Conservation (phyloP, 495 filamentous ascomycete species). For the Niebla homalea region DNA sequence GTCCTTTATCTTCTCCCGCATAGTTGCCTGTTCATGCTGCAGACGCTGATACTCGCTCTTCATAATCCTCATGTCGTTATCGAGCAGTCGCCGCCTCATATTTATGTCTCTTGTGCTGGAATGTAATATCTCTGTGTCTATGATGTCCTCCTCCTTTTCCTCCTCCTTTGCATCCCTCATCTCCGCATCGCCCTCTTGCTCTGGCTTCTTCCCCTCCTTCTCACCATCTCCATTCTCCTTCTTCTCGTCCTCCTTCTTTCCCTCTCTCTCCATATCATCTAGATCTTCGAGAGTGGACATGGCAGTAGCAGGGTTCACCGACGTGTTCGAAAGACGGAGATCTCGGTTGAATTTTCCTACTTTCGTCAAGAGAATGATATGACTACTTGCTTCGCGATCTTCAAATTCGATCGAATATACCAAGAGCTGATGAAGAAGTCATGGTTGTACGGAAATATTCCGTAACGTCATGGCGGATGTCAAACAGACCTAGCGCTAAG, state of each 20-base stretch:
- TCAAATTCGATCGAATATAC: too few relatives aligned
- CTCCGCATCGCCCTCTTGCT: constrained; percentile 61
- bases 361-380: too few relatives aligned
- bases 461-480: background rate
- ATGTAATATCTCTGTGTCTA: constrained; percentile 82
- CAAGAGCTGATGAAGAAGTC: too few relatives aligned
- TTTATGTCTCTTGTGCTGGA: constrained; percentile 88
- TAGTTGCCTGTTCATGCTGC: constrained; percentile 84
- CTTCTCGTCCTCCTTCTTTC: constrained; percentile 53
- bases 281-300: constrained; percentile 87
- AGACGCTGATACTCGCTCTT: constrained; percentile 91
- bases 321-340: too few relatives aligned
- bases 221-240: constrained; percentile 43
- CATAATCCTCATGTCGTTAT: constrained; percentile 97
- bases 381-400: too few relatives aligned
- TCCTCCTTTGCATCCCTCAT: constrained; percentile 72
- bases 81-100: constrained; percentile 70
- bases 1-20: constrained; percentile 98
- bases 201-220: constrained; percentile 43
- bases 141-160: constrained; percentile 58
- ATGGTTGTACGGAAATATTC: background rate
- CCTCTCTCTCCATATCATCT: constrained; percentile 63
- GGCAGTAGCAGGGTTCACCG: constrained; percentile 7
- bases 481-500: too few relatives aligned
- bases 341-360: too few relatives aligned